Base-by-base conservation (phyloP, 108 stramenopile species). In the Parmales sp. region DNA sequence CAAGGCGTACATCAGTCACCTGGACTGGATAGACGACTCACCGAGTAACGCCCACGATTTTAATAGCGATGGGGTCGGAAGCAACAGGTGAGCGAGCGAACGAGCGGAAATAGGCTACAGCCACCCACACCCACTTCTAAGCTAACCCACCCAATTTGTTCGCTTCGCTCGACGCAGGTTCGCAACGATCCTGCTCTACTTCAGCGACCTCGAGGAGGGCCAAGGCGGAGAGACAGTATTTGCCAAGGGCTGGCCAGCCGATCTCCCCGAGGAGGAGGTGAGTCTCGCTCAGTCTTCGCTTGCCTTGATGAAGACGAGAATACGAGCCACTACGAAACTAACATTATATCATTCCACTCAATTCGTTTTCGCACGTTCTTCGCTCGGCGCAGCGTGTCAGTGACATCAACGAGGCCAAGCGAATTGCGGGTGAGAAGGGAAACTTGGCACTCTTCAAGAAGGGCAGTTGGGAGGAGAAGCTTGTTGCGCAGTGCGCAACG, bases 191-290 rank as follows among this genome's bases (percentile, higher is more conserved):
- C 75, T 97, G 51, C 64, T 98, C 48, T 98, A 98, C 81, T 90
- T 98, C 81, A 84, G 75, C 26, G 96, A 96, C 76, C 73, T 98
- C 16, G 81, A 72, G 26, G 75, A 79, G 66, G 75, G 73, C 49
- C 90, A 83, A 63, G 96, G 96, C 39, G 96, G 96, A 1, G 92
- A 96, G 71, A 96, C 96, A 16, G 90, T 94, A 0, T 97, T 97
- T 78, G 74, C 83, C 7, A 43, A 86, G 23, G 88, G 79, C 44
- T 78, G 80, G 80, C 83, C 83, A 1, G 19, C n/a, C n/a, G n/a
- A n/a, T n/a, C n/a, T n/a, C n/a, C n/a, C n/a, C n/a, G n/a, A n/a
- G n/a, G n/a, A n/a, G n/a, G n/a, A n/a, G n/a, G n/a, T n/a, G n/a
- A n/a, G n/a, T n/a, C n/a, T n/a, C n/a, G n/a, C n/a, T n/a, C n/a